These are phyloP conservation scores for Coemansia sp. DNA, from an alignment of 192 early-diverging fungal species.

Conservation along the genomic window DNA sequence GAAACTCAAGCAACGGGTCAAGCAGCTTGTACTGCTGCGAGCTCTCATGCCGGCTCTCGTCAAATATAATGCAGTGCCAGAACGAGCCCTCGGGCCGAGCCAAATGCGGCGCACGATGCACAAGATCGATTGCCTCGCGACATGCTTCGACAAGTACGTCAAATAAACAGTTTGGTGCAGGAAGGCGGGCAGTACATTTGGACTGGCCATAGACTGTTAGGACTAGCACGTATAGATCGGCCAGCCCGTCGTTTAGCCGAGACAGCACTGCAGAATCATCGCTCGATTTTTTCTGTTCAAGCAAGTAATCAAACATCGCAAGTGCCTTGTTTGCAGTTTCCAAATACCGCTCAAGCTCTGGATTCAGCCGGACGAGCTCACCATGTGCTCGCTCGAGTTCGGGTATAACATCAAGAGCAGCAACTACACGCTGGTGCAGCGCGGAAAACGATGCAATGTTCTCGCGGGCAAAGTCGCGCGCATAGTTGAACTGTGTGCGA, in stretches of 20 bases:
- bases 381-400: not conserved
- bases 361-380: slow-evolving; percentile 8
- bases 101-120: not conserved
- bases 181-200: slow-evolving; percentile 1
- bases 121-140: not conserved
- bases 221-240: slow-evolving; percentile 37
- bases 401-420: not conserved
- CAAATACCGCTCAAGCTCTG: slow-evolving; percentile 17
- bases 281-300: slow-evolving; percentile 34
- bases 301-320: slow-evolving; percentile 21
- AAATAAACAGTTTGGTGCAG: not conserved
- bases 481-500: slow-evolving; percentile 34
- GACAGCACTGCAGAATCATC: slow-evolving; percentile 12
- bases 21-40: slow-evolving; percentile 55
- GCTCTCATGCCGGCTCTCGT: slow-evolving; percentile 35
- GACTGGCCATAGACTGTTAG: slow-evolving; percentile 32
- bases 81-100: slow-evolving; percentile 19
- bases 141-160: slow-evolving; percentile 6
- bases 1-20: slow-evolving; percentile 48
- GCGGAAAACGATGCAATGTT: slow-evolving; percentile 33
- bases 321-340: slow-evolving; percentile 23
- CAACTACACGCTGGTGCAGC: slow-evolving; percentile 8
- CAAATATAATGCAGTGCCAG: slow-evolving; percentile 44
- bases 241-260: slow-evolving; percentile 27
- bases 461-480: slow-evolving; percentile 39